These are phyloP conservation scores for Zymoseptoria crescenta DNA, from an alignment of 2,329 filamentous ascomycete genomes.

Conservation along the genomic window DNA sequence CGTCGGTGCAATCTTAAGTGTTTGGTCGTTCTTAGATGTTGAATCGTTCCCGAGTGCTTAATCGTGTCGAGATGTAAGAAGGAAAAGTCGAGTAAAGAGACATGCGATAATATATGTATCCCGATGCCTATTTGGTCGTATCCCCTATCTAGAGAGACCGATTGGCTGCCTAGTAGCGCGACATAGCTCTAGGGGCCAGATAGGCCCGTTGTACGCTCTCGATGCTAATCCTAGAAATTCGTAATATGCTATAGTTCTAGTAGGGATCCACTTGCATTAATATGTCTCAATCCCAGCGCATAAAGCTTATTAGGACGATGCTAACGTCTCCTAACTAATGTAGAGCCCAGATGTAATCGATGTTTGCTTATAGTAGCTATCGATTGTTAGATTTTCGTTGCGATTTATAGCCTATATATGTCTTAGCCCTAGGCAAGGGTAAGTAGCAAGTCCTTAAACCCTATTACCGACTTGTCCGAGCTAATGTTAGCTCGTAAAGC, in stretches of 20 bases:
- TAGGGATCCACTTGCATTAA: neutral
- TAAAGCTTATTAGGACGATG: neutral
- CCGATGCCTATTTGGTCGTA: neutral
- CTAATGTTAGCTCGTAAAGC: no score
- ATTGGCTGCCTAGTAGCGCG: neutral
- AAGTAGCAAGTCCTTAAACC: no score
- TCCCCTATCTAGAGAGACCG: neutral
- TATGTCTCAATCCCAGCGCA: neutral
- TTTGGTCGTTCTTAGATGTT: neutral
- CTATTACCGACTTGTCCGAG: no score
- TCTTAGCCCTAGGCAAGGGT: no score
- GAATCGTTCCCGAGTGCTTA: neutral
- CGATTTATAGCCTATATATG: no score
- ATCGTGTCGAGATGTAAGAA: neutral
- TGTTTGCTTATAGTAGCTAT: no score
- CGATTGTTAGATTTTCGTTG: no score
- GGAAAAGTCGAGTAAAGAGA: neutral
- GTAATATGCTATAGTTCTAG: neutral
- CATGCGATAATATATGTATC: neutral
- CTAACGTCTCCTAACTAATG: neutral
- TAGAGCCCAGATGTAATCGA: no score
- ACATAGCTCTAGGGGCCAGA: no score
- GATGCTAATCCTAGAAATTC: neutral
- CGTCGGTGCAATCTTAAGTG: neutral
- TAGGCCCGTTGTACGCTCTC: neutral